Evolutionary conservation across 106 monocot genomes (phyloP), one percentile per base, ranked within the genome.

Genomic region (Phalaenopsis equestris): DNA sequence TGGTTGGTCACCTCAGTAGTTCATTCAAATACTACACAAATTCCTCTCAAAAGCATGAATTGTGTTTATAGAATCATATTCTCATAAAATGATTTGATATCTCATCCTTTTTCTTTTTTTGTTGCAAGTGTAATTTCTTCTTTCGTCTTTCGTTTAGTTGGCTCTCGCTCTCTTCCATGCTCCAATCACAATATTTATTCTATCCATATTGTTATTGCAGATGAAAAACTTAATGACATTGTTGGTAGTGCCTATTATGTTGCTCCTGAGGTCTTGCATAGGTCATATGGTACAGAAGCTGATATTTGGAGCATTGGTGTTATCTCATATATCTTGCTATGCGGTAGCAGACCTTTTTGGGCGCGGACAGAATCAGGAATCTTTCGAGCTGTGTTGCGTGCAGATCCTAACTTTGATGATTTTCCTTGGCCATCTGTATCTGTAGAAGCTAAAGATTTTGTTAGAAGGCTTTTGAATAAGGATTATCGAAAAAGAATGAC

Each of bases 261-360:
- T 86, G 95, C 95, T 72, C 95, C 95, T 77, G 95, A 95, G 82
- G 95, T 95, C 61, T 82, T 95, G n/a, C 90, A 95, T 80, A 89
- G 95, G 79, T 91, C 93, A 79, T 95, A 93, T 67, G 89, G 85
- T 77, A 89, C 77, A 16, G 93, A 95, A 84, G 93, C 91, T 45
- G 95, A 95, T 41, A 88, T 95, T 52, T 95, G 95, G 95, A 95
- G 95, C 78, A 86, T 93, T 79, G 95, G 95, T 80, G 95, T 95
- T 58, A 95, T 95, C 75, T 87, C 93, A 47, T 95, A 95, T 74
- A 95, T 95, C 37, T 88, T 95, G 68, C 84, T 95, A 79, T 95
- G 93, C 79, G 95, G 95, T 77, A 90, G 90, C 48, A 83, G 91
- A 68, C 95, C 95, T 41, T 95, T 95, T 76, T 93, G 93, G 95